Base-by-base conservation (phyloP, 306 rosid genomes). In the Medicago ruthenica region DNA sequence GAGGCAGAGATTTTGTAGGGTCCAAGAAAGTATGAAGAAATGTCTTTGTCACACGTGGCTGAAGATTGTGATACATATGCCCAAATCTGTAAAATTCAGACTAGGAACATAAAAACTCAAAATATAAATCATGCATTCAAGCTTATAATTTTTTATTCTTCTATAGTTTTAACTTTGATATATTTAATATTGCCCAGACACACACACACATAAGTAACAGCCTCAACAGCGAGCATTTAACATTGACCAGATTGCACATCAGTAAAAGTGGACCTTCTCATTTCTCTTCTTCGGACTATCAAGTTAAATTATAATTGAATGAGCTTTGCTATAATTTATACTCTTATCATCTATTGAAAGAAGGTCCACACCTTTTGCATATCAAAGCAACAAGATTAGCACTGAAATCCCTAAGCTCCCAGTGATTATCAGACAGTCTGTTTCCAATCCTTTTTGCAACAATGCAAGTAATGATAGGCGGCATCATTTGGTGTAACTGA, bases 401-500 rank as follows among this genome's bases (percentile, higher is more conserved):
- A 16, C 92, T 70, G 69, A 92, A 88, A 83, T 87, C 83, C 86
- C 98, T 87, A 80, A 94, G 97, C 77, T 94, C 95, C 98, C 98
- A 94, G 69, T 94, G 97, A 63, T 90, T 83, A 85, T 94, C 96
- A 75, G 91, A 87, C 67, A 74, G 79, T 77, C 90, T 85, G 79
- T 83, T 90, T 77, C 96, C 98, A 40, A 94, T 74, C 85, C 82
- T 83, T 90, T 88, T 92, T 6, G 97, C 92, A 81, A 94, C 84
- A 81, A 87, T 80, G 89, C 97, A 94, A 72, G 98, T 94, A 79
- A 94, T 84, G 78, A 94, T 76, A 70, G 97, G 80, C 4, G 98
- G 95, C 97, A 95, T 90, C 89, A 95, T 66, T 75, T 95, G 98
- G 83, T 95, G 98, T 70, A 95, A 78, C 97, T 95, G 93, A 42